phyloP scores from a whole-genome alignment of 805 yeast species.

The Starmerella powellii region DNA sequence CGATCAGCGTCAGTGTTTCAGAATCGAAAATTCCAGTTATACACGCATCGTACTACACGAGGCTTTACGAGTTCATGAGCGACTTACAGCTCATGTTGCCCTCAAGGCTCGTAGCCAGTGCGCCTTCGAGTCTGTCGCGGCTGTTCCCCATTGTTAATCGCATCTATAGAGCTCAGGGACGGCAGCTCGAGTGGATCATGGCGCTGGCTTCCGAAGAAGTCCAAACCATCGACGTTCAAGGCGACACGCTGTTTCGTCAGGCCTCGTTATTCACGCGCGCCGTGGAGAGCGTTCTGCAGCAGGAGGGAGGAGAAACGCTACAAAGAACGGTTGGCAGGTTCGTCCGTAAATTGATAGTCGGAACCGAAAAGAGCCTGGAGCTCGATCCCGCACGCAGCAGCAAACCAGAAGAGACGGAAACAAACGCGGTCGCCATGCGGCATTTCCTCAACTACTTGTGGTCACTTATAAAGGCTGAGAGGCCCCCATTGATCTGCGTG shows the following conservation, averaged over 20 bases:
- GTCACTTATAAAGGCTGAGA: conserved; percentile 18
- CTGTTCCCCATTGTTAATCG: conserved; percentile 42
- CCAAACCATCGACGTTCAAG: conserved; percentile 14
- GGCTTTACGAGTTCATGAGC: conserved; percentile 48
- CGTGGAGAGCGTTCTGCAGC: conserved; percentile 59
- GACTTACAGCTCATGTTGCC: conserved; percentile 31
- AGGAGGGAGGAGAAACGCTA: conserved; percentile 70
- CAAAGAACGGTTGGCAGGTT: conserved; percentile 62
- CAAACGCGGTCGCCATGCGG: conserved; percentile 40
- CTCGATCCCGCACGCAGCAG: conserved; percentile 60
- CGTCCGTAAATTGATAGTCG: conserved; percentile 40
- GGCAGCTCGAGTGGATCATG: conserved; percentile 62
- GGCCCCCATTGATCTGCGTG: conserved; percentile 22
- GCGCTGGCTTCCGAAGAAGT: conserved; percentile 59
- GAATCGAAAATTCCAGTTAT: conserved; percentile 25
- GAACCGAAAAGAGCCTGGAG: conserved; percentile 47
- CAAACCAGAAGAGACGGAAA: conserved; percentile 31
- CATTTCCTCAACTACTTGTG: conserved; percentile 29
- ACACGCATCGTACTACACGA: conserved; percentile 46
- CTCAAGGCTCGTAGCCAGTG: conserved; percentile 25
- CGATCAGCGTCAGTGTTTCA: conserved; percentile 1
- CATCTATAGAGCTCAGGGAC: conserved; percentile 57
- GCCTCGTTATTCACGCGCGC: conserved; percentile 73
- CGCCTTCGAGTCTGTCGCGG: conserved; percentile 7
- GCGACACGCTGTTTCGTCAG: conserved; percentile 69